Conservation (phyloP, 2,329 filamentous ascomycete genomes). For the Didymella sp. region DNA sequence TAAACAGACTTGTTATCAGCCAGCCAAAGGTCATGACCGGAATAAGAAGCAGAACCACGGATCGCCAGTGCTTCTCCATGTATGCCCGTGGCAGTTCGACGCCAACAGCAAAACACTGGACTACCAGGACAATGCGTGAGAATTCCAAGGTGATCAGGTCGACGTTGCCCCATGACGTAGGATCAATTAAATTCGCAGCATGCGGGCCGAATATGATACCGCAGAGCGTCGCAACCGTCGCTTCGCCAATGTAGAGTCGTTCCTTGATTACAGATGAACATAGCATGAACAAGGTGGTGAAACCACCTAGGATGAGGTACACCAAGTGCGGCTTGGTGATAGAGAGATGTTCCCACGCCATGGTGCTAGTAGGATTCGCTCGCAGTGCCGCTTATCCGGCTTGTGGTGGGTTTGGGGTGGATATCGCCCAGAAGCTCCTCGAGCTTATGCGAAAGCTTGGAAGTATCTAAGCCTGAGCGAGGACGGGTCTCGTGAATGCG, state of each 20-base stretch:
- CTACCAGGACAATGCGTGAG: slow-evolving; percentile 85
- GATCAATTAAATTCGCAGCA: slow-evolving; percentile 81
- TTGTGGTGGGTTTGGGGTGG: slow-evolving; percentile 14
- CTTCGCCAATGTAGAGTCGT: slow-evolving; percentile 97
- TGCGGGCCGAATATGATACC: slow-evolving; percentile 90
- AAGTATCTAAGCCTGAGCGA: background rate
- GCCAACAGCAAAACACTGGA: slow-evolving; percentile 90
- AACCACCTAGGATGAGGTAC: slow-evolving; percentile 97
- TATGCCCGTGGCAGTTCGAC: slow-evolving; percentile 92
- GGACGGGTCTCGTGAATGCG: background rate
- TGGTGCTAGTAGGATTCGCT: slow-evolving; percentile 45
- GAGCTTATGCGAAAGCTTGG: slow-evolving; percentile 25
- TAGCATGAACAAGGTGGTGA: slow-evolving; percentile 97
- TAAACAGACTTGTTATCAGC: slow-evolving; percentile 88
- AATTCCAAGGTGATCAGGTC: slow-evolving; percentile 90
- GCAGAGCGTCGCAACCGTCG: slow-evolving; percentile 87
- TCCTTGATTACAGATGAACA: slow-evolving; percentile 99
- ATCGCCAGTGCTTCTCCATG: slow-evolving; percentile 98
- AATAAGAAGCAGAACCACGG: slow-evolving; percentile 83
- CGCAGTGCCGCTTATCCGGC: slow-evolving; percentile 18
- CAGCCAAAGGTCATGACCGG: slow-evolving; percentile 98
- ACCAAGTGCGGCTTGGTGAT: slow-evolving; percentile 97
- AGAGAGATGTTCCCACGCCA: slow-evolving; percentile 81
- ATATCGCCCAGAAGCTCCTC: slow-evolving; percentile 17
- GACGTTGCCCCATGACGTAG: slow-evolving; percentile 76